phyloP scores from a whole-genome alignment of 2,329 filamentous ascomycete genomes.

The Alternaria atra region DNA sequence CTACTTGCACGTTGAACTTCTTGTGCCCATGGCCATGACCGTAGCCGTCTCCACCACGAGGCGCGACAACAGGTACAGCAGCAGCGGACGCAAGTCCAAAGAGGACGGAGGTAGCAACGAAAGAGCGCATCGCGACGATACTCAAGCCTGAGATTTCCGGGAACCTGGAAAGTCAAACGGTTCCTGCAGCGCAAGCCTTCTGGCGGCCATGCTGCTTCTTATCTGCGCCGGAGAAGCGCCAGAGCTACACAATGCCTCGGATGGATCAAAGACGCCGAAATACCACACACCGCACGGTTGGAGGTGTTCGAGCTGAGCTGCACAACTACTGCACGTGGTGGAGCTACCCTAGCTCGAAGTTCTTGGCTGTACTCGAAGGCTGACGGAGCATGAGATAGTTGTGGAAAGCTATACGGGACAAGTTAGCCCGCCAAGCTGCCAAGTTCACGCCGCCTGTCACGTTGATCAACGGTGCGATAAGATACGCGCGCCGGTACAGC shows the following conservation, averaged over 20 bases:
- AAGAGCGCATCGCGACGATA: conserved; percentile 38
- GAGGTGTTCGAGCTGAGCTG: conserved; percentile 21
- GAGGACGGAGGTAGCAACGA: conserved; percentile 38
- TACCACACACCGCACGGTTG: conserved; percentile 26
- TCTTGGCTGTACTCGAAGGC: conserved; percentile 20
- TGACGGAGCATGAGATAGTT: conserved; percentile 13
- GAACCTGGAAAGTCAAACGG: conserved; percentile 22
- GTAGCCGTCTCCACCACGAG: conserved; percentile 18
- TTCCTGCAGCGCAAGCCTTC: conserved; percentile 28
- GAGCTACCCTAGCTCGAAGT: conserved; percentile 19
- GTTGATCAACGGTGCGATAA: conserved; percentile 23
- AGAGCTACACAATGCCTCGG: conserved; percentile 14
- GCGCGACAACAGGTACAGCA: conserved; percentile 37
- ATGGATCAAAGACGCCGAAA: conserved; percentile 11
- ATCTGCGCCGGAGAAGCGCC: conserved; percentile 23
- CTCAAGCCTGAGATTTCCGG: conserved; percentile 11
- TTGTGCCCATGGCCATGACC: conserved; percentile 24
- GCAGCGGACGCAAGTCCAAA: conserved; percentile 41
- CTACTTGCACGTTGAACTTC: conserved; percentile 47
- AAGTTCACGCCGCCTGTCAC: conserved; percentile 27
- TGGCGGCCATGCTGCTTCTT: conserved; percentile 30
- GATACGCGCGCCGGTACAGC: conserved; percentile 19
- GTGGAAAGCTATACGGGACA: conserved; percentile 12
- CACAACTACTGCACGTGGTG: conserved; percentile 39
- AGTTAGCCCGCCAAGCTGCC: conserved; percentile 33